A percentile compares a stretch with the other conserved stretches of the same genome.
Evolutionary conservation across 1,139 yeast species (phyloP).

Genomic region (Diutina neorugosa): DNA sequence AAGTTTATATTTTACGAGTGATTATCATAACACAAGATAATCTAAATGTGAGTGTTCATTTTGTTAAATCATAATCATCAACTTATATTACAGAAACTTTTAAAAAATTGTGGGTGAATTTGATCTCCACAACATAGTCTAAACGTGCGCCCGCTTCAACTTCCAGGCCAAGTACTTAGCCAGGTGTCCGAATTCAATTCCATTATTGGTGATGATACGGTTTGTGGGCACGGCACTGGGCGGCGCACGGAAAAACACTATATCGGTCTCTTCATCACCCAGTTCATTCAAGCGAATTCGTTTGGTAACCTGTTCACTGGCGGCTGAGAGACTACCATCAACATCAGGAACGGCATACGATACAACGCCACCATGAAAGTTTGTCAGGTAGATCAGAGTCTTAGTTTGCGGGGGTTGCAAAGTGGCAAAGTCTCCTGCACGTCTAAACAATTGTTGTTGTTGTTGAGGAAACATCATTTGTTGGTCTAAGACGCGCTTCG

Average conservation of each 20-base stretch:
- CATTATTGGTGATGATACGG: conserved; percentile 24
- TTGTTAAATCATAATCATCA: not conserved
- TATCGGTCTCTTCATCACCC: conserved; percentile 3
- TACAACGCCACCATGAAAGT: conserved; percentile 29
- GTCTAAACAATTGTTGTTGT: conserved; percentile 12
- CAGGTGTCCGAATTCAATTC: conserved; percentile 42
- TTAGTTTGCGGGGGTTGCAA: conserved; percentile 14
- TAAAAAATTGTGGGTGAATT: too few species aligned
- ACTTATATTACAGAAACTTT: not conserved
- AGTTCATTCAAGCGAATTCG: not conserved
- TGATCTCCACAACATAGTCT: not conserved
- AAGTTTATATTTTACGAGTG: not conserved
- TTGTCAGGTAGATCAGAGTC: conserved; percentile 24
- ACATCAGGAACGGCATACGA: conserved; percentile 16
- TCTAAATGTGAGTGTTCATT: too few species aligned
- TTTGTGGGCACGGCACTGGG: conserved; percentile 44
- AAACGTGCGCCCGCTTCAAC: not conserved
- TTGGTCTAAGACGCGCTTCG: not conserved
- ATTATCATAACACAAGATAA: too few species aligned
- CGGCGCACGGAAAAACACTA: conserved; percentile 75
- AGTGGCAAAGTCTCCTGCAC: conserved; percentile 11
- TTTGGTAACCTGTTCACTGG: not conserved
- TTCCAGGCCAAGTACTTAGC: conserved; percentile 67
- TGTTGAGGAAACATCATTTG: conserved; percentile 9
- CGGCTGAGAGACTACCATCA: not conserved